These are phyloP conservation scores for Dryas octopetala DNA, from an alignment of 306 rosid genomes.

Conservation along the genomic window DNA sequence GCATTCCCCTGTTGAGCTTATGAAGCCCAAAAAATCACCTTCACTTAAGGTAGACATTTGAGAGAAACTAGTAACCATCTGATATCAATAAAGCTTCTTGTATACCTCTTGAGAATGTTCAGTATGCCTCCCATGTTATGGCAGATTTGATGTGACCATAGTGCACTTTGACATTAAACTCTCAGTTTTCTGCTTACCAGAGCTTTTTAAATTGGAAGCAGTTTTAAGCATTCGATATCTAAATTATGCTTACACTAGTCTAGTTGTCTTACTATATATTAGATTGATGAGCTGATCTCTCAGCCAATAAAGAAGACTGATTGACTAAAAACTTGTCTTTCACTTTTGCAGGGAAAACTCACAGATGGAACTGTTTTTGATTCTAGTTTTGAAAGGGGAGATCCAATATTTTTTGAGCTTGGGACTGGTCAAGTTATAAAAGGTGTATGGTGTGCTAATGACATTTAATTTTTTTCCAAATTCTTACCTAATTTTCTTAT, in stretches of 20 bases:
- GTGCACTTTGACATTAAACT: background rate
- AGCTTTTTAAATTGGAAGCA: background rate
- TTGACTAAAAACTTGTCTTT: conserved; percentile 6
- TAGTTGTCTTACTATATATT: background rate
- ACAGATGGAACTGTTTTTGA: conserved; percentile 97
- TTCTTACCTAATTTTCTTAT: conserved; percentile 3
- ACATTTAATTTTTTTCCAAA: background rate
- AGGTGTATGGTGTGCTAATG: conserved; percentile 45
- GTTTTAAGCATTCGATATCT: no score
- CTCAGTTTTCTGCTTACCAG: background rate
- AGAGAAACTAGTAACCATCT: background rate
- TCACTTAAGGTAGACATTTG: background rate
- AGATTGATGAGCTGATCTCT: background rate
- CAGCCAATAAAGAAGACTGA: background rate
- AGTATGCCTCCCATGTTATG: background rate
- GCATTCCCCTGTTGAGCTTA: background rate
- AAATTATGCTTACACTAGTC: background rate
- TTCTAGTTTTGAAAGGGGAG: conserved; percentile 86
- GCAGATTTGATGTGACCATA: background rate
- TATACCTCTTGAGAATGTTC: background rate
- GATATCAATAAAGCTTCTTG: background rate
- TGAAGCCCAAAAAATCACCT: background rate
- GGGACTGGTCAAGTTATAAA: conserved; percentile 95
- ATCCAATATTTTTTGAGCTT: conserved; percentile 87
- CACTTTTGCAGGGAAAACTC: conserved; percentile 80